Percentiles rank a stretch among this genome's conserved stretches.
These are phyloP conservation scores for Carallia brachiata DNA, from an alignment of 345 rosid genomes.

Conservation along the genomic window DNA sequence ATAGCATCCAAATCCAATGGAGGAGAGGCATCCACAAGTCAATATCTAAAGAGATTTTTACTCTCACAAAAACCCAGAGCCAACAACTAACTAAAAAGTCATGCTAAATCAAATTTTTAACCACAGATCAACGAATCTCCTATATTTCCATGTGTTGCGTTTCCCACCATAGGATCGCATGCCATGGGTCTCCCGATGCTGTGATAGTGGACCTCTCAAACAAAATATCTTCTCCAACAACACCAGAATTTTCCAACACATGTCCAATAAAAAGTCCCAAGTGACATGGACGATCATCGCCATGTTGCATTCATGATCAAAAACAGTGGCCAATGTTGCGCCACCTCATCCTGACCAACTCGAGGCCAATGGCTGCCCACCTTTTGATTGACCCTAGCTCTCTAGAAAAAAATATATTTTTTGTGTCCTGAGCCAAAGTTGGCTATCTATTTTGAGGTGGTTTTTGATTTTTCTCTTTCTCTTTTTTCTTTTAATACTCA, in stretches of 20 bases:
- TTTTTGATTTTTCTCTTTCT: slow-evolving; percentile 13
- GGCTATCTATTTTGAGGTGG: slow-evolving; percentile 22
- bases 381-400: slow-evolving; percentile 22
- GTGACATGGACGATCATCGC: slow-evolving; percentile 5
- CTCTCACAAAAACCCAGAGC: too few relatives aligned
- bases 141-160: slow-evolving; percentile 21
- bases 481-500: neutral
- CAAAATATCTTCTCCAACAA: slow-evolving; percentile 29
- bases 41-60: too few relatives aligned
- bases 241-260: slow-evolving; percentile 17
- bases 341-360: slow-evolving; percentile 41
- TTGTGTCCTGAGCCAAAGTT: slow-evolving; percentile 34
- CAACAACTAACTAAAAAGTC: too few relatives aligned
- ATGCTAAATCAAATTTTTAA: too few relatives aligned
- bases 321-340: slow-evolving; percentile 39
- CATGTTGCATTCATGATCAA: slow-evolving; percentile 16
- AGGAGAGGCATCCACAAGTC: too few relatives aligned
- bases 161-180: slow-evolving; percentile 22
- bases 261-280: slow-evolving; percentile 10
- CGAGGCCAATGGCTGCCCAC: slow-evolving; percentile 40
- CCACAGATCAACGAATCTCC: neutral
- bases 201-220: slow-evolving; percentile 15
- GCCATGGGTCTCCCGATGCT: slow-evolving; percentile 4
- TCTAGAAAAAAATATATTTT: slow-evolving; percentile 40
- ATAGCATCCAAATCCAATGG: too few relatives aligned